Conservation (phyloP, 345 rosid species). For the Bretschneidera sinensis region DNA sequence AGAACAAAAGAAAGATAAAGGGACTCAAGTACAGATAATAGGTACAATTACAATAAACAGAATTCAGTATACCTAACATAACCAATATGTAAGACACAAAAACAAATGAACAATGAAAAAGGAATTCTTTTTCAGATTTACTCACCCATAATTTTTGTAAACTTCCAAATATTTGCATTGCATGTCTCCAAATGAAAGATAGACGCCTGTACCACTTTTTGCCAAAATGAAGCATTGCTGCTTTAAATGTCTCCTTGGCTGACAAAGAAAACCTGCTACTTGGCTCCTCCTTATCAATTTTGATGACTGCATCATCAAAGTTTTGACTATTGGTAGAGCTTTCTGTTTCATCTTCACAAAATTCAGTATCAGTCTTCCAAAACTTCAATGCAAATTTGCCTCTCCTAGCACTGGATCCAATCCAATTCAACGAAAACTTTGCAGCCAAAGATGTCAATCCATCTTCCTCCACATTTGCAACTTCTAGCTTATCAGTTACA, state of each 20-base stretch:
- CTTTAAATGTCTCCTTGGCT: slow-evolving; percentile 74
- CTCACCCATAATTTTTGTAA: slow-evolving; percentile 79
- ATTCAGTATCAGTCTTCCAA: slow-evolving; percentile 48
- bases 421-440: slow-evolving; percentile 50
- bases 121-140: slow-evolving; percentile 4
- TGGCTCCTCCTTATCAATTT: slow-evolving; percentile 52
- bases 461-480: slow-evolving; percentile 41
- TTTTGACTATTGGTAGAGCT: slow-evolving; percentile 36
- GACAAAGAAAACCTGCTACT: slow-evolving; percentile 48
- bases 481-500: slow-evolving; percentile 35
- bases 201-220: slow-evolving; percentile 73
- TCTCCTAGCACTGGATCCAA: slow-evolving; percentile 42
- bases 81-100: not conserved
- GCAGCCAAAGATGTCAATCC: slow-evolving; percentile 39
- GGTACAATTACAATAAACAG: not conserved
- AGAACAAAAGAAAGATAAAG: too few species aligned
- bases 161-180: slow-evolving; percentile 42
- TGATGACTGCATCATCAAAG: slow-evolving; percentile 36
- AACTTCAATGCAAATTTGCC: slow-evolving; percentile 38
- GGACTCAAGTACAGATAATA: not conserved
- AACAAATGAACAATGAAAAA: not conserved
- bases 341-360: slow-evolving; percentile 47
- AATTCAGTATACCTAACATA: not conserved
- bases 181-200: slow-evolving; percentile 55
- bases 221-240: slow-evolving; percentile 55